A percentile compares a stretch with the other conserved stretches of the same genome.
Evolutionary conservation across 2,329 filamentous ascomycete genomes (phyloP).

Genomic region (Domatiomyces globalis): DNA sequence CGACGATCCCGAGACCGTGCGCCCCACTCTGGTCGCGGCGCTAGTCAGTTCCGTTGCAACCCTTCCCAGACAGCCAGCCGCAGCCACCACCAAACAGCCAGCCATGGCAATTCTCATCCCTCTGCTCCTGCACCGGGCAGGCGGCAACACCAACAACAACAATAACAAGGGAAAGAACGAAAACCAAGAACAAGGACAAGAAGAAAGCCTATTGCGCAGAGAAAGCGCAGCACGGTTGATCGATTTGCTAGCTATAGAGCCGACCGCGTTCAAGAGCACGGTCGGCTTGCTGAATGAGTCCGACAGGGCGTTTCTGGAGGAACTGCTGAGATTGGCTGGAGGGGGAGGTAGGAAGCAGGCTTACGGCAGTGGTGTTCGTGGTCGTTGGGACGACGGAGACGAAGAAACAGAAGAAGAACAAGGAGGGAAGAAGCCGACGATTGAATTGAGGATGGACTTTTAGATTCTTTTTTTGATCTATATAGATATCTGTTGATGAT

Average conservation of each 20-base stretch:
- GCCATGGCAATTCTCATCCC: constrained; percentile 68
- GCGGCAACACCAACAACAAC: neutral
- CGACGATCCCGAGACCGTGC: constrained; percentile 67
- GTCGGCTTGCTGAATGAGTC: constrained; percentile 56
- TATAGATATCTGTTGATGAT: no score
- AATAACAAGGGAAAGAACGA: constrained; percentile 46
- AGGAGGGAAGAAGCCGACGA: constrained; percentile 53
- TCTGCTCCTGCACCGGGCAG: constrained; percentile 56
- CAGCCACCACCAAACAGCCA: constrained; percentile 9
- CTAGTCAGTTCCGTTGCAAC: constrained; percentile 54
- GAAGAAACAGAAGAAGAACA: constrained; percentile 32
- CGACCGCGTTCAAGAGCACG: constrained; percentile 56
- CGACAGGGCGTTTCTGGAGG: constrained; percentile 66
- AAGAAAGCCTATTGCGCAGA: constrained; percentile 36
- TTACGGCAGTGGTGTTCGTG: constrained; percentile 3
- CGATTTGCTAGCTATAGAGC: constrained; percentile 66
- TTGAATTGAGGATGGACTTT: constrained; percentile 94
- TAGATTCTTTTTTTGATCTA: neutral
- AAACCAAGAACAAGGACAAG: no score
- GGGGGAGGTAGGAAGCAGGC: constrained; percentile 23
- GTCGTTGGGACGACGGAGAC: constrained; percentile 26
- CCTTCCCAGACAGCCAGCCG: constrained; percentile 4
- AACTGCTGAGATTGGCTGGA: constrained; percentile 56
- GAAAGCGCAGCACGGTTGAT: constrained; percentile 67
- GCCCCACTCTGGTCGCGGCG: constrained; percentile 56